These are phyloP conservation scores for Paspalum vaginatum DNA, from an alignment of 176 grass and related monocot genomes.

Conservation along the genomic window DNA sequence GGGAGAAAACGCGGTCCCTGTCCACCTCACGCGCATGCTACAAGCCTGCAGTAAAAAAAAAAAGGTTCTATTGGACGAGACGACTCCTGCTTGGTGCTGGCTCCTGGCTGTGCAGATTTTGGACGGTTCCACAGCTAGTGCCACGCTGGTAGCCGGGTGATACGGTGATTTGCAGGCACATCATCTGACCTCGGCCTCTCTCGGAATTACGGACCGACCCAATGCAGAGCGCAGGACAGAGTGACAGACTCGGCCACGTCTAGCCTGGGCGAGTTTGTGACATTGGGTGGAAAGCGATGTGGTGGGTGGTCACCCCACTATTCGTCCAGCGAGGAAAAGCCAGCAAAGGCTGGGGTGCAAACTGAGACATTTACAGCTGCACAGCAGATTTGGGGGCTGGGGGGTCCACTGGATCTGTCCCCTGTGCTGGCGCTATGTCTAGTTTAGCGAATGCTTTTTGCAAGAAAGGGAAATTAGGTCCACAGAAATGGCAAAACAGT, in stretches of 20 bases:
- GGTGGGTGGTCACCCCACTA: not conserved
- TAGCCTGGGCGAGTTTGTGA: not conserved
- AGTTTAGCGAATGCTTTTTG: not conserved
- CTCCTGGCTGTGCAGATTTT: not conserved
- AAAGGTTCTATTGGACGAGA: not conserved
- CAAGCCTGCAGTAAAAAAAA: not conserved
- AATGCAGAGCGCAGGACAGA: too few relatives aligned
- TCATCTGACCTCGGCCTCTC: too few relatives aligned
- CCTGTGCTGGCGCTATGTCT: too few relatives aligned
- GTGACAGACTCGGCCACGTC: not conserved
- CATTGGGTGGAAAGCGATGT: not conserved
- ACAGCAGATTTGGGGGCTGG: not conserved
- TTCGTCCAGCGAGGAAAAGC: slow-evolving; percentile 3
- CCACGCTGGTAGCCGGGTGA: not conserved
- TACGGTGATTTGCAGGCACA: not conserved
- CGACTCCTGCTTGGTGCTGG: too few relatives aligned
- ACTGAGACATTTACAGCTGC: slow-evolving; percentile 12
- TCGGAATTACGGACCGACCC: too few relatives aligned
- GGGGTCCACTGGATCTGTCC: not conserved
- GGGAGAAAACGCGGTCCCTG: not conserved
- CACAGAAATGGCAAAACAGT: not conserved
- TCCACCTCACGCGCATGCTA: slow-evolving; percentile 14
- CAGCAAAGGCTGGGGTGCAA: not conserved
- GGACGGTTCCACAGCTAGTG: not conserved
- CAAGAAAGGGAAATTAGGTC: not conserved